A percentile compares a stretch with the other conserved stretches of the same genome.
Conservation (phyloP, 208 protist species). For the Lotmaria passim region DNA sequence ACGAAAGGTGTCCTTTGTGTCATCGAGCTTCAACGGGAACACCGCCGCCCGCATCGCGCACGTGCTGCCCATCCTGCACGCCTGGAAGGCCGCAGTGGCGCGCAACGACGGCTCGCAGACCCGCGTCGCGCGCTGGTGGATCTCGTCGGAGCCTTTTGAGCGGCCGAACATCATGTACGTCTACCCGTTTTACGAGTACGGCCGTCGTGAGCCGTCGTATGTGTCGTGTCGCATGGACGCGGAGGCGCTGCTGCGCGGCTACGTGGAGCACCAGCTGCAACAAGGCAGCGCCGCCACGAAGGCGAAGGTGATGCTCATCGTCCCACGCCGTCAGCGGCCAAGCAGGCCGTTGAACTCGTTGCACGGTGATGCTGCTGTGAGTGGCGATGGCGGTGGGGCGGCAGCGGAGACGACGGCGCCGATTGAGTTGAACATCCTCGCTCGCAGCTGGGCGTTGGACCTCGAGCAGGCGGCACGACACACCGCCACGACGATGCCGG, state of each 20-base stretch:
- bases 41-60: not conserved
- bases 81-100: slow-evolving; percentile 14
- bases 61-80: slow-evolving; percentile 20
- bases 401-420: not conserved
- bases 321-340: slow-evolving; percentile 4
- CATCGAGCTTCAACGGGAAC: slow-evolving; percentile 13
- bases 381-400: not conserved
- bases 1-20: not conserved
- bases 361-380: not conserved
- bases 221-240: slow-evolving; percentile 24
- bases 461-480: not conserved
- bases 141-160: slow-evolving; percentile 11
- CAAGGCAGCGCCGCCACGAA: not conserved
- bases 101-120: slow-evolving; percentile 11
- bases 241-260: slow-evolving; percentile 22
- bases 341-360: not conserved
- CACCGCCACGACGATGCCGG: not conserved
- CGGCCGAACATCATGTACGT: slow-evolving; percentile 12
- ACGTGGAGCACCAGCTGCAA: slow-evolving; percentile 8
- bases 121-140: slow-evolving; percentile 26
- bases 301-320: slow-evolving; percentile 19
- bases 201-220: slow-evolving; percentile 10
- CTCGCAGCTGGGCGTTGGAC: slow-evolving; percentile 19
- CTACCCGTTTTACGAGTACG: slow-evolving; percentile 16
- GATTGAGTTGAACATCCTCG: slow-evolving; percentile 6